phyloP scores from a whole-genome alignment of 169 alveolate species.

The Eimeria tenella region DNA sequence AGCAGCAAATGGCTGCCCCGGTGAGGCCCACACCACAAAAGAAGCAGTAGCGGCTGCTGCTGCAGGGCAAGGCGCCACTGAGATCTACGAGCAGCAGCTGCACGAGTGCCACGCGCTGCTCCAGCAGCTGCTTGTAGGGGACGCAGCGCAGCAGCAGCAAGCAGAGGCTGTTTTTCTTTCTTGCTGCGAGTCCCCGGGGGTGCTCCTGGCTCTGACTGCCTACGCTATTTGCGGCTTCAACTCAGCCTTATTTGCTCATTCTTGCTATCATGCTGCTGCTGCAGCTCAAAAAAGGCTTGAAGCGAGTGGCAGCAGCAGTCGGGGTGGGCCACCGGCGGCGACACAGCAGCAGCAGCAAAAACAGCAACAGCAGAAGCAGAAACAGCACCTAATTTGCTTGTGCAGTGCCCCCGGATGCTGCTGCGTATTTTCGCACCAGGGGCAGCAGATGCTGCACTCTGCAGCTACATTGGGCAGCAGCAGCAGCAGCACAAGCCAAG shows the following conservation, averaged over 20 bases:
- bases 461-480: slow-evolving; percentile 48
- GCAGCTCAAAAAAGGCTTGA: not conserved
- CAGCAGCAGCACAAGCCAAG: slow-evolving; percentile 30
- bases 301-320: not conserved
- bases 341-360: not conserved
- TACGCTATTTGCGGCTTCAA: slow-evolving; percentile 32
- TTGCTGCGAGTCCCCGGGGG: slow-evolving; percentile 41
- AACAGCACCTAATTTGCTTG: slow-evolving; percentile 13
- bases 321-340: not conserved
- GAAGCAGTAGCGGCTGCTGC: not conserved
- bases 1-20: not conserved
- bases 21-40: not conserved
- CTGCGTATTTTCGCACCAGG: slow-evolving; percentile 39
- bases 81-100: slow-evolving; percentile 11
- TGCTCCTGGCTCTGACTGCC: slow-evolving; percentile 43
- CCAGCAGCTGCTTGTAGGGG: slow-evolving; percentile 52
- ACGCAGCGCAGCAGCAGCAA: slow-evolving; percentile 56
- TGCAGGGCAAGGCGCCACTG: not conserved
- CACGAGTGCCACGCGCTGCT: slow-evolving; percentile 33
- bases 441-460: slow-evolving; percentile 56
- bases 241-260: not conserved
- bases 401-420: slow-evolving; percentile 57
- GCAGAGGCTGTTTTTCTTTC: slow-evolving; percentile 25
- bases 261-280: slow-evolving; percentile 66
- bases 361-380: slow-evolving; percentile 40